A percentile compares a stretch with the other conserved stretches of the same genome.
Conservation (phyloP, 352 stramenopile species). For the Phytophthora constricta region DNA sequence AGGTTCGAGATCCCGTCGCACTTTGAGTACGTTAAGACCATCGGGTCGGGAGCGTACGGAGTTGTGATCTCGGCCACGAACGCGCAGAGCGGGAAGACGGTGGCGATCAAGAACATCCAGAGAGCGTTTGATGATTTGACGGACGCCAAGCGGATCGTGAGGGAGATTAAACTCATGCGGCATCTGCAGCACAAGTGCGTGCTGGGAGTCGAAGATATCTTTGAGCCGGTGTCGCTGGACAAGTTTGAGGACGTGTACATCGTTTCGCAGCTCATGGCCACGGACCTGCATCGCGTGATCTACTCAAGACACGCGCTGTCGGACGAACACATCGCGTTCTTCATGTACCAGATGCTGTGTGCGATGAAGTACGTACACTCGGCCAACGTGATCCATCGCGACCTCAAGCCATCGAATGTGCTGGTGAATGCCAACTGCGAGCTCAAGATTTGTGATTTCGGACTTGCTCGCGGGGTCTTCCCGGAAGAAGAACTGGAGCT, state of each 20-base stretch:
- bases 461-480: constrained; percentile 82
- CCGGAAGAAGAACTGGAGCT: constrained; percentile 70
- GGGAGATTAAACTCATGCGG: constrained; percentile 95
- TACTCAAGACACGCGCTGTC: constrained; percentile 87
- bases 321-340: constrained; percentile 90
- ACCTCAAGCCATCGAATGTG: constrained; percentile 98
- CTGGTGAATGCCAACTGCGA: constrained; percentile 95
- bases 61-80: constrained; percentile 88
- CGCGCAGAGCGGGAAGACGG: constrained; percentile 44
- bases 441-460: constrained; percentile 92
- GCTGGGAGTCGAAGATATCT: constrained; percentile 79
- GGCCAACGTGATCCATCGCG: constrained; percentile 94
- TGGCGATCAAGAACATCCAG: constrained; percentile 96
- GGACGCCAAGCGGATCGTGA: constrained; percentile 98
- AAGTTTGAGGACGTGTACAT: constrained; percentile 93
- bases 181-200: constrained; percentile 93
- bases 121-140: constrained; percentile 97
- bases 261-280: constrained; percentile 91
- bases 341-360: constrained; percentile 92
- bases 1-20: constrained; percentile 79
- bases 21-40: constrained; percentile 87
- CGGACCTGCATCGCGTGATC: constrained; percentile 90
- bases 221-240: constrained; percentile 63
- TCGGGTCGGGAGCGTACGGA: constrained; percentile 92
- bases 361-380: constrained; percentile 94